Base-by-base conservation (phyloP, 1,139 yeast genomes). In the Zygotorulaspora mrakii region DNA sequence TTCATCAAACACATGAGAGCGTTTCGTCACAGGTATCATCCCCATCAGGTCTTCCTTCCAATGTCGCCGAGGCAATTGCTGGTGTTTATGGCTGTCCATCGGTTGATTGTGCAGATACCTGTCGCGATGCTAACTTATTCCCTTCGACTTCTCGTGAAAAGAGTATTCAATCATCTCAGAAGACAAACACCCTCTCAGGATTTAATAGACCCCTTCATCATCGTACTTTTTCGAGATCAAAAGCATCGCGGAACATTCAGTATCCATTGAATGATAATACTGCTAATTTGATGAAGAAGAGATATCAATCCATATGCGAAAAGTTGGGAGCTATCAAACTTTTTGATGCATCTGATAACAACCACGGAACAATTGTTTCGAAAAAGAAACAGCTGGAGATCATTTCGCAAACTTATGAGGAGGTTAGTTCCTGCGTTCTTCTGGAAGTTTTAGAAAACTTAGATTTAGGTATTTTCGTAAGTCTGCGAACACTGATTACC, bases 341-440 rank as follows among this genome's bases (percentile, higher is more conserved):
- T 30, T 20, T 39, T 34, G 27, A 37, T 35, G 40, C 44, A 28
- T 16, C 13, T 22, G 13, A 24, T 10, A 40, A 40, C 4, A 43
- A 47, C 9, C 36, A 44, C 22, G 38, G 40, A 17, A 34, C 42
- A 22, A 26, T 47, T 2, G 35, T 18, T 10, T 29, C 53, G 1
- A 40, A 35, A 23, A 52, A 45, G 36, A 48, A 49, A 31, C 57
- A 55, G 31, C 44, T 61, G 14, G 62, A 61, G 32, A 47, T 61
- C 11, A 59, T 58, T 31, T 55, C 61, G 3, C 50, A 51, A 27
- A 58, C 62, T 2, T 60, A 61, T 38, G 57, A 53, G 25, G 64
- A 56, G 29, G 50, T 60, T 11, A 59, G 52, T 32, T 53, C 55
- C 24, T 59, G 59, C 17, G 50, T 59, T 3, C 39, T 46, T n/a